These are phyloP conservation scores for Striga asiatica DNA, from an alignment of 257 asterid genomes.

Conservation along the genomic window DNA sequence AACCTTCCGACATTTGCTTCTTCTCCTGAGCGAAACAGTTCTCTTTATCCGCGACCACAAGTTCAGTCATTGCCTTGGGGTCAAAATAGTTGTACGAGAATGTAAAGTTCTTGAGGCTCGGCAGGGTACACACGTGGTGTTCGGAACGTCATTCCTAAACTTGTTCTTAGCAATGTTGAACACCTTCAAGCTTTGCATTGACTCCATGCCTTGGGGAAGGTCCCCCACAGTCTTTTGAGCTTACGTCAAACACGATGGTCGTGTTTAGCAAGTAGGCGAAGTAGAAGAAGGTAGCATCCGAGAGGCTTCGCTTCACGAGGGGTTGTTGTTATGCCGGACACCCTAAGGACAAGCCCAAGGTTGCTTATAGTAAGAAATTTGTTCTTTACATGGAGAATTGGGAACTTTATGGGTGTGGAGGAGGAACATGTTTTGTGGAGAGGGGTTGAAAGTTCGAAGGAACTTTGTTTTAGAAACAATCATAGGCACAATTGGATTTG, in stretches of 20 bases:
- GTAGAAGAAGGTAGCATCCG: constrained; percentile 27
- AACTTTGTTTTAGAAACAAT: constrained; percentile 20
- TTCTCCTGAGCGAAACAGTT: constrained; percentile 33
- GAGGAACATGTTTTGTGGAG: constrained; percentile 17
- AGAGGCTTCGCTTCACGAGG: constrained; percentile 36
- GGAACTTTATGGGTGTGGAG: constrained; percentile 25
- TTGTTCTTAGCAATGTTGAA: constrained; percentile 28
- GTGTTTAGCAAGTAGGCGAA: constrained; percentile 21
- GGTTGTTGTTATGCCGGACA: constrained; percentile 32
- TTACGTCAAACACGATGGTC: constrained; percentile 32
- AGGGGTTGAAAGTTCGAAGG: constrained; percentile 5
- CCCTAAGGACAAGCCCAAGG: constrained; percentile 50
- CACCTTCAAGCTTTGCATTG: constrained; percentile 30
- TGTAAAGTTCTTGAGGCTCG: constrained; percentile 34
- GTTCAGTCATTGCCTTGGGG: constrained; percentile 7
- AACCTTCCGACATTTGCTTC: constrained; percentile 28
- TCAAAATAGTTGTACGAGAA: constrained; percentile 34
- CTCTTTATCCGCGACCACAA: constrained; percentile 21
- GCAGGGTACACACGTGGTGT: constrained; percentile 30
- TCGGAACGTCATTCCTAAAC: constrained; percentile 38
- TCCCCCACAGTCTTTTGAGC: constrained; percentile 33
- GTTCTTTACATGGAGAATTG: background rate
- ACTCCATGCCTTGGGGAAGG: constrained; percentile 34
- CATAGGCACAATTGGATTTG: constrained; percentile 17
- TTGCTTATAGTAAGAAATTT: constrained; percentile 26